Evolutionary conservation across 1,139 yeast genomes (phyloP).

Genomic region (Yamadazyma jaroonii): DNA sequence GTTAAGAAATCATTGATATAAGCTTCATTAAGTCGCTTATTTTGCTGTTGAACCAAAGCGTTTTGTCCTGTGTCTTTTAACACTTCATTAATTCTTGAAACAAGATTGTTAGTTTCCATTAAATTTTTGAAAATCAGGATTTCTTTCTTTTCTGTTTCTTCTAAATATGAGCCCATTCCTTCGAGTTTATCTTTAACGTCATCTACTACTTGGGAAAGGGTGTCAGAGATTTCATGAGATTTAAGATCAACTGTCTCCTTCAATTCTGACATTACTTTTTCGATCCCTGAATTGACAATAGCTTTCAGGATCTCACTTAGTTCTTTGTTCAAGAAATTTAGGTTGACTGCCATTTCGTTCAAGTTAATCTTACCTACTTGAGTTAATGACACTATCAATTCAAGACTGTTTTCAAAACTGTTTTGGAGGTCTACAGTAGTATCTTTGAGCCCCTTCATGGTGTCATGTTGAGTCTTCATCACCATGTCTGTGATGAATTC

Average conservation of each 20-base stretch:
- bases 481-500: slow-evolving; percentile 5
- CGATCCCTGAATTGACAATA: slow-evolving; percentile 1
- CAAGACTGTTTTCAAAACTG: slow-evolving; percentile 14
- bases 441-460: slow-evolving; percentile 11
- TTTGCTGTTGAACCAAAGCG: slow-evolving; percentile 3
- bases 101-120: slow-evolving; percentile 1
- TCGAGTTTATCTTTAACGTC: slow-evolving; percentile 2
- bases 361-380: slow-evolving; percentile 7
- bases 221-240: slow-evolving; percentile 4
- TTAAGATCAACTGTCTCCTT: slow-evolving; percentile 7
- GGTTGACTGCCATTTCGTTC: slow-evolving; percentile 13
- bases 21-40: neutral
- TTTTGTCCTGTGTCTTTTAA: slow-evolving; percentile 3
- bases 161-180: neutral
- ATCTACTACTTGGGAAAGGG: slow-evolving; percentile 1
- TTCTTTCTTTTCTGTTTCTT: slow-evolving; percentile 2
- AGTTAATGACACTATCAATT: slow-evolving; percentile 8
- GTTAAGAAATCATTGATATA: slow-evolving; percentile 5
- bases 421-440: slow-evolving; percentile 10
- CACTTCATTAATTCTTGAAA: neutral
- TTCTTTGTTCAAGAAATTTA: slow-evolving; percentile 13
- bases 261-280: slow-evolving; percentile 7
- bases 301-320: slow-evolving; percentile 9
- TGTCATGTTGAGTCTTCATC: slow-evolving; percentile 7
- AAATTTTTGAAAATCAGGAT: neutral